Conservation (phyloP, 2,329 filamentous ascomycete species). For the Polytolypa hystricis region DNA sequence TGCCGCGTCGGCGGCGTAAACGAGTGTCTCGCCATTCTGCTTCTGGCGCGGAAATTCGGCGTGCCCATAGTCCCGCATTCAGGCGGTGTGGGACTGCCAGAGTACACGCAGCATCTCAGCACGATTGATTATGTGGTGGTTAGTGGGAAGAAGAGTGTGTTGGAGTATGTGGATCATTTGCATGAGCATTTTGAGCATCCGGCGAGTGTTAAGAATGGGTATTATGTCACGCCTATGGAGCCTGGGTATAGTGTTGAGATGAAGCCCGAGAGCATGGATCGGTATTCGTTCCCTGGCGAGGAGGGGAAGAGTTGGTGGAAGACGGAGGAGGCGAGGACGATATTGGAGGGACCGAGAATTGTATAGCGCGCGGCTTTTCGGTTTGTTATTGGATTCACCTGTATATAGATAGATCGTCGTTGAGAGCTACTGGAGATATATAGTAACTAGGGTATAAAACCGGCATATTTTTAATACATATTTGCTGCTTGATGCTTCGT, state of each 20-base stretch:
- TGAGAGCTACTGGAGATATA: too few relatives aligned
- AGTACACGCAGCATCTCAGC: conserved; percentile 87
- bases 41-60: conserved; percentile 59
- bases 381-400: too few relatives aligned
- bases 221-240: conserved; percentile 74
- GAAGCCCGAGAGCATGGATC: conserved; percentile 78
- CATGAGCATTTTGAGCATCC: conserved; percentile 90
- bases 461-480: too few relatives aligned
- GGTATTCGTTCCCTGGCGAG: conserved; percentile 64
- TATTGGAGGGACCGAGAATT: conserved; percentile 25
- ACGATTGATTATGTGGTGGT: conserved; percentile 91
- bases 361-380: neutral
- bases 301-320: conserved; percentile 77
- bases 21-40: conserved; percentile 78
- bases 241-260: conserved; percentile 90
- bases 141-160: conserved; percentile 64
- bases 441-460: too few relatives aligned
- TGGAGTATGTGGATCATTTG: conserved; percentile 88
- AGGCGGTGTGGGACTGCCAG: conserved; percentile 78
- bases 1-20: conserved; percentile 85
- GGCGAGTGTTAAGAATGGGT: conserved; percentile 67
- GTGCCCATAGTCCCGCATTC: conserved; percentile 82
- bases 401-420: too few relatives aligned
- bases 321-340: conserved; percentile 64
- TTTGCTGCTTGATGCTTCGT: too few relatives aligned